phyloP scores from a whole-genome alignment of 2,329 filamentous ascomycete genomes.

The Phialemonium atrogriseum region DNA sequence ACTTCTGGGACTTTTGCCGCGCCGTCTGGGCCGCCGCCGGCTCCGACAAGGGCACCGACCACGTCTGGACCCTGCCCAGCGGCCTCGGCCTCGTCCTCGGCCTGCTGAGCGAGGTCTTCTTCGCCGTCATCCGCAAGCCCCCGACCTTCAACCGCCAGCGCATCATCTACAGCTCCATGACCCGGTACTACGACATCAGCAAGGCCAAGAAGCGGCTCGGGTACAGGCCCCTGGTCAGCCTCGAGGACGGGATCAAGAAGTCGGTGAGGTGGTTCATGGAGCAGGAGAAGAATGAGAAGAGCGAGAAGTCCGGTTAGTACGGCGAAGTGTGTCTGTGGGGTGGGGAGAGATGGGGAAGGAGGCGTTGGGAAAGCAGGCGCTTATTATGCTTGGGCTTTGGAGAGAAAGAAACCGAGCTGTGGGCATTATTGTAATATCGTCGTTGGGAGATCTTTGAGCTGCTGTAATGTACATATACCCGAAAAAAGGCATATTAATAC shows the following conservation, averaged over 20 bases:
- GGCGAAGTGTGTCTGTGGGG: not conserved
- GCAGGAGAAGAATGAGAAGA: conserved; percentile 29
- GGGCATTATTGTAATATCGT: too few species aligned
- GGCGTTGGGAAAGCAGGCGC: conserved; percentile 2
- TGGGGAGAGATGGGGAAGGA: conserved; percentile 1
- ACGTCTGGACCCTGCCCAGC: conserved; percentile 46
- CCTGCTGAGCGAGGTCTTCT: conserved; percentile 43
- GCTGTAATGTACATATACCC: too few species aligned
- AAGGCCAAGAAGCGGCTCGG: conserved; percentile 66
- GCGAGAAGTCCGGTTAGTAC: conserved; percentile 2
- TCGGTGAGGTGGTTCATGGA: conserved; percentile 48
- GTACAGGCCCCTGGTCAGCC: conserved; percentile 57
- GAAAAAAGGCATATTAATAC: too few species aligned
- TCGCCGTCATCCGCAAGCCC: conserved; percentile 38
- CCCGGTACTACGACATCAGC: conserved; percentile 66
- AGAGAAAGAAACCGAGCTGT: not conserved
- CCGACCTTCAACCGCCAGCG: conserved; percentile 51
- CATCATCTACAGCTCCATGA: conserved; percentile 64
- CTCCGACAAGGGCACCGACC: conserved; percentile 38
- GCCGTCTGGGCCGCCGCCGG: conserved; percentile 64
- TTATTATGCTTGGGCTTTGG: not conserved
- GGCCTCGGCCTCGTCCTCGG: conserved; percentile 45
- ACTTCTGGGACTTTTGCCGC: conserved; percentile 84
- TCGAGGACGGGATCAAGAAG: conserved; percentile 55
- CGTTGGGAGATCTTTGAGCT: too few species aligned